Conservation (phyloP, 306 rosid genomes). For the Prunus mira region DNA sequence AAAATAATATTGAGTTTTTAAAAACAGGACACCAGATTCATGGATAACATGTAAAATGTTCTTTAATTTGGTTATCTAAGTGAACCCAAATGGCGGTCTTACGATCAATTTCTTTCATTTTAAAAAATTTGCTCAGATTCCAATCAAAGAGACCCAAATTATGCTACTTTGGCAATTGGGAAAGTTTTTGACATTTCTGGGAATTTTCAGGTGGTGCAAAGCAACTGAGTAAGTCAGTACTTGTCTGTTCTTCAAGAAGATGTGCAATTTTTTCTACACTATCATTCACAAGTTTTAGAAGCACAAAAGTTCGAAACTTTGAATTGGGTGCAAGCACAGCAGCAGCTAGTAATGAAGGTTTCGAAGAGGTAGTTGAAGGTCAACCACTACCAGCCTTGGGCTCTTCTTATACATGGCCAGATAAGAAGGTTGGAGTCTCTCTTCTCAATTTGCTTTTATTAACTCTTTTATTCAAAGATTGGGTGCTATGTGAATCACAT, state of each 20-base stretch:
- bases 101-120: not conserved
- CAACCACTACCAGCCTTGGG: constrained; percentile 12
- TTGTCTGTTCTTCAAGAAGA: not conserved
- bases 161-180: not conserved
- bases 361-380: constrained; percentile 30
- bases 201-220: constrained; percentile 12
- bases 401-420: constrained; percentile 12
- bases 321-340: constrained; percentile 4
- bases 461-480: not conserved
- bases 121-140: not conserved
- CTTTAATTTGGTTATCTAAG: not conserved
- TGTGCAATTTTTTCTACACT: not conserved
- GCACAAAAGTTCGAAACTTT: constrained; percentile 14
- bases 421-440: constrained; percentile 5
- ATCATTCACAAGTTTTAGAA: not conserved
- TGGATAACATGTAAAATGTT: not conserved
- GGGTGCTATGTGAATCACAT: not conserved
- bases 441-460: not conserved
- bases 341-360: constrained; percentile 6
- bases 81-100: not conserved
- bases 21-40: not conserved
- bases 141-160: not conserved
- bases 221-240: constrained; percentile 22
- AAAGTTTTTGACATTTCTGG: constrained; percentile 7
- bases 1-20: not conserved